Evolutionary conservation across 345 rosid species (phyloP).

Genomic region (Bruguiera gymnorhiza): DNA sequence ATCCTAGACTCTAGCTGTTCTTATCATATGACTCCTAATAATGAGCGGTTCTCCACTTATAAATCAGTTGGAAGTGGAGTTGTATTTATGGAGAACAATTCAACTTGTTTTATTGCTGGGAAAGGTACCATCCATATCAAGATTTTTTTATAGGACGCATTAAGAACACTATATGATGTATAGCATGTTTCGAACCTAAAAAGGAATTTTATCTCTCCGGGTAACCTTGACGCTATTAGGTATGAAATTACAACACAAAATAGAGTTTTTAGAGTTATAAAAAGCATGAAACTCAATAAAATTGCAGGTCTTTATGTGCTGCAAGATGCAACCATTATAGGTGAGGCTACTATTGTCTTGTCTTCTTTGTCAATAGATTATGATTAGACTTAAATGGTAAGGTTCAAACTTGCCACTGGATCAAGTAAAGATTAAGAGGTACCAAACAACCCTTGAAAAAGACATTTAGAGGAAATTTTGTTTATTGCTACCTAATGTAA

Average conservation of each 20-base stretch:
- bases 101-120: neutral
- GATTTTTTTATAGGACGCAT: neutral
- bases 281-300: no score
- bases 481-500: no score
- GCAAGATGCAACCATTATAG: no score
- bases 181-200: neutral
- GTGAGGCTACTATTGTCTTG: no score
- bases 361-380: no score
- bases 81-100: neutral
- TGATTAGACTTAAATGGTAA: no score
- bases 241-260: neutral
- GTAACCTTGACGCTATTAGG: neutral
- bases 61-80: neutral
- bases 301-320: no score
- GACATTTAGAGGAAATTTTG: no score
- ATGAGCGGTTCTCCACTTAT: neutral
- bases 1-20: neutral
- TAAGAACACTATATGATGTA: neutral
- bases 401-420: no score
- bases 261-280: neutral
- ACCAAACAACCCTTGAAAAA: no score
- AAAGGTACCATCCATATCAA: neutral
- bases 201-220: neutral
- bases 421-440: no score
- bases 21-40: neutral